A percentile compares a stretch with the other conserved stretches of the same genome.
These are phyloP conservation scores for Populus hybrid DNA, from an alignment of 441 rosid genomes.

Conservation along the genomic window DNA sequence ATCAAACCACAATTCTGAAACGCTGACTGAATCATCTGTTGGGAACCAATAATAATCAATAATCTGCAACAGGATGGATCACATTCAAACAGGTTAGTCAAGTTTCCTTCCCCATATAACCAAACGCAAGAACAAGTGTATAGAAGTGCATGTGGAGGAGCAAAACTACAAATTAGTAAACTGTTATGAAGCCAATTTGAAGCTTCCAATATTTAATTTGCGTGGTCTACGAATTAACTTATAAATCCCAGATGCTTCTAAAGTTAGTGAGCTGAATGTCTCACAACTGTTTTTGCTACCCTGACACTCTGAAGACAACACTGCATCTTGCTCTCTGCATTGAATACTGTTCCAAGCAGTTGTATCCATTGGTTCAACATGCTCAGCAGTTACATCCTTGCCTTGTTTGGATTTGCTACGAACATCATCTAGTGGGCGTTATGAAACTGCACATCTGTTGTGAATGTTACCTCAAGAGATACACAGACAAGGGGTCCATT, in stretches of 20 bases:
- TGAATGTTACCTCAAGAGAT: slow-evolving; percentile 55
- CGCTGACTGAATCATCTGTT: slow-evolving; percentile 51
- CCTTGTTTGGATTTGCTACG: slow-evolving; percentile 48
- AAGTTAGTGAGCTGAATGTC: slow-evolving; percentile 10
- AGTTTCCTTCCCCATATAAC: neutral
- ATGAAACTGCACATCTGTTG: neutral
- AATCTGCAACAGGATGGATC: slow-evolving; percentile 33
- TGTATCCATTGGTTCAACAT: slow-evolving; percentile 23
- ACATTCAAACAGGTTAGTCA: slow-evolving; percentile 3
- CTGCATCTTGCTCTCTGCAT: slow-evolving; percentile 24
- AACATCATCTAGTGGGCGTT: slow-evolving; percentile 9
- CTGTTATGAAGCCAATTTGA: neutral
- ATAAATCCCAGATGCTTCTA: slow-evolving; percentile 33
- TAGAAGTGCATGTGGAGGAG: neutral
- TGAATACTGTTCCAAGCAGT: slow-evolving; percentile 18
- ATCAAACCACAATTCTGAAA: slow-evolving; percentile 52
- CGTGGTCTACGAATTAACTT: slow-evolving; percentile 55
- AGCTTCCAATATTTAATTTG: slow-evolving; percentile 46
- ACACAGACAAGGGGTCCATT: slow-evolving; percentile 66
- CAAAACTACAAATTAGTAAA: neutral
- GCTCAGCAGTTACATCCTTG: slow-evolving; percentile 29
- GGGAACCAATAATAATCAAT: slow-evolving; percentile 73
- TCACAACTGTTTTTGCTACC: slow-evolving; percentile 11
- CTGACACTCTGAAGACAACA: slow-evolving; percentile 18
- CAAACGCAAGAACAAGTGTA: neutral